Base-by-base conservation (phyloP, 192 early-diverging fungal genomes). In the Entomortierella lignicola region DNA sequence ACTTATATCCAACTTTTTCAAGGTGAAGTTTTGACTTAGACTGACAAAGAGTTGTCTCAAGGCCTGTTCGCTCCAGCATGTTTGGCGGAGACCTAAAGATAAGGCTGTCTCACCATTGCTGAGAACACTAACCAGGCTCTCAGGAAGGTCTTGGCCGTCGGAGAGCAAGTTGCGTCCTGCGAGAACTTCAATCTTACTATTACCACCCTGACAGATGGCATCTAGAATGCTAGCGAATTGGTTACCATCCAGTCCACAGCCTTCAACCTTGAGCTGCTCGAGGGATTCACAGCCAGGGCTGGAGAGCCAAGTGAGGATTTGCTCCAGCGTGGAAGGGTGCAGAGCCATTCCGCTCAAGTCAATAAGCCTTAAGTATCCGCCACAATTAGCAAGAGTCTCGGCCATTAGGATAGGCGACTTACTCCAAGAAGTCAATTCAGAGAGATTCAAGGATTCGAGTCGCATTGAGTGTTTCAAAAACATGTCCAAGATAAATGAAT, bases 61-160 rank as follows among this genome's bases (percentile, higher is more conserved):
- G 11, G 83, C 69, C 25, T 67, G 63, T 42, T 87, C 85, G 29
- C 84, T 84, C 85, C 85, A 87, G 31, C 84, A 82, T 29, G 77
- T 75, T 31, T 69, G 64, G 6, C 80, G 63, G n/a, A 87, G 62
- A 15, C 81, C 73, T 34, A 87, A 20, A 2, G 83, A 85, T 1
- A 41, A 51, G 4, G 85, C 71, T 1, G 81, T 82, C 39, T 80
- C 79, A 15, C 74, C 67, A 21, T 71, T 75, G 60, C 80, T 58
- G 25, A 86, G 57, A 13, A 82, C 55, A 48, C 61, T 71, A 26
- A 71, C 70, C 31, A 86, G 66, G n/a, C 71, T 68, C 27, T 83
- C 81, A n/a, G 82, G 48, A 31, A 81, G 71, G 27, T 69, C 69
- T 4, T 79, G 61, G 2, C 84, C 81, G 18, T 81, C 80, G 54